Conservation (phyloP, 2,329 filamentous ascomycete genomes). For the Penicillium freii region DNA sequence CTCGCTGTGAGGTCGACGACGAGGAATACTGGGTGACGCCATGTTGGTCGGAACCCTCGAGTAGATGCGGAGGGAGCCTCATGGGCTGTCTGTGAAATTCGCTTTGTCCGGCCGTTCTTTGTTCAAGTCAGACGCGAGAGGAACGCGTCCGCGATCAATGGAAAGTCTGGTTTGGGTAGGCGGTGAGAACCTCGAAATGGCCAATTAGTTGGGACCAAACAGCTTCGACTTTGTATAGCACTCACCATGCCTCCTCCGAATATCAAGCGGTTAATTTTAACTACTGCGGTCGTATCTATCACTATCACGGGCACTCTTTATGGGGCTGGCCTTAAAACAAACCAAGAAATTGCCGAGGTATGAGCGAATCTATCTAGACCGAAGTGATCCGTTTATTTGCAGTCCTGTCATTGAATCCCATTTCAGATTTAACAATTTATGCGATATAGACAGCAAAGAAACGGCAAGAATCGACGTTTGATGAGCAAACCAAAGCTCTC, state of each 20-base stretch:
- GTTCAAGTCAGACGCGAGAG: slow-evolving; percentile 16
- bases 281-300: slow-evolving; percentile 55
- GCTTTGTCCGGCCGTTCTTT: slow-evolving; percentile 6
- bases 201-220: slow-evolving; percentile 6
- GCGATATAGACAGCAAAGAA: slow-evolving; percentile 45
- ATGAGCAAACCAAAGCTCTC: slow-evolving; percentile 57
- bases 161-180: slow-evolving; percentile 20
- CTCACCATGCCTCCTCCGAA: slow-evolving; percentile 34
- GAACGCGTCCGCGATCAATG: slow-evolving; percentile 30
- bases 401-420: not conserved
- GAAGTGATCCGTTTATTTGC: not conserved
- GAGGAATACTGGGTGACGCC: slow-evolving; percentile 28
- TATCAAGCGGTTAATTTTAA: slow-evolving; percentile 53
- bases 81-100: slow-evolving; percentile 4
- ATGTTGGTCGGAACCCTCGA: slow-evolving; percentile 20
- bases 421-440: not conserved
- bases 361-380: slow-evolving; percentile 5
- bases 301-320: slow-evolving; percentile 59
- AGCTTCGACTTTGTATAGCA: slow-evolving; percentile 3
- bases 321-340: slow-evolving; percentile 58
- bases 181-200: slow-evolving; percentile 23
- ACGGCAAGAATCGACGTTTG: slow-evolving; percentile 50
- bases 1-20: slow-evolving; percentile 31
- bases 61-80: not conserved
- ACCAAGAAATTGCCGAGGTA: slow-evolving; percentile 54